Evolutionary conservation across 257 asterid species (phyloP).

Genomic region (Solanum gandarillasii): DNA sequence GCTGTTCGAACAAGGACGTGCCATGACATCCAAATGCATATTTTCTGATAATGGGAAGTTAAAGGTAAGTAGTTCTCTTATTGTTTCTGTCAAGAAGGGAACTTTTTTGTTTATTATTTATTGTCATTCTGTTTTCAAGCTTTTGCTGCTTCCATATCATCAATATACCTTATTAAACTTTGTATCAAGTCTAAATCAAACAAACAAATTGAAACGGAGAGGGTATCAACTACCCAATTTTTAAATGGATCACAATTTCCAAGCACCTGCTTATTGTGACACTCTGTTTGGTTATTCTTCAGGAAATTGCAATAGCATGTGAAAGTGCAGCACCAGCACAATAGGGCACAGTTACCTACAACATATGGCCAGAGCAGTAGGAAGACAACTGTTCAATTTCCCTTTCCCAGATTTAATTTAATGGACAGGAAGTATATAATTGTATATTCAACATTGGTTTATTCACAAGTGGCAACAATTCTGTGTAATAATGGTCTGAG

Average conservation of each 20-base stretch:
- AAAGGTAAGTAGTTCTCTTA: slow-evolving; percentile 28
- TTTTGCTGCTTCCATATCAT: background rate
- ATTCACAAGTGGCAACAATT: background rate
- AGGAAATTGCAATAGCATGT: slow-evolving; percentile 20
- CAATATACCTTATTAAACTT: background rate
- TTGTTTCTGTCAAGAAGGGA: background rate
- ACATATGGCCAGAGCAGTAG: background rate
- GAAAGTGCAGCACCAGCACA: background rate
- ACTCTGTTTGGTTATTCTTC: background rate
- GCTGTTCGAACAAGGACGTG: slow-evolving; percentile 53
- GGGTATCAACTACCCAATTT: background rate
- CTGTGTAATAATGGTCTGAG: background rate
- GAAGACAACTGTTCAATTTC: background rate
- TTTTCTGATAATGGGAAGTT: slow-evolving; percentile 39
- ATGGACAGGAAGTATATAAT: background rate
- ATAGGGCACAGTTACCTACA: background rate
- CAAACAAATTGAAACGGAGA: background rate
- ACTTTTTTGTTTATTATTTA: background rate
- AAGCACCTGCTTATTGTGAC: background rate
- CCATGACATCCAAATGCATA: slow-evolving; percentile 58
- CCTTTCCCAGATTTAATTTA: background rate
- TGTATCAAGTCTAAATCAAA: background rate
- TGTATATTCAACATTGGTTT: background rate
- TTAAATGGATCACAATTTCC: background rate
- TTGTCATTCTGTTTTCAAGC: background rate